Evolutionary conservation across 83 land plant species (phyloP).

Genomic region (Picea abies): DNA sequence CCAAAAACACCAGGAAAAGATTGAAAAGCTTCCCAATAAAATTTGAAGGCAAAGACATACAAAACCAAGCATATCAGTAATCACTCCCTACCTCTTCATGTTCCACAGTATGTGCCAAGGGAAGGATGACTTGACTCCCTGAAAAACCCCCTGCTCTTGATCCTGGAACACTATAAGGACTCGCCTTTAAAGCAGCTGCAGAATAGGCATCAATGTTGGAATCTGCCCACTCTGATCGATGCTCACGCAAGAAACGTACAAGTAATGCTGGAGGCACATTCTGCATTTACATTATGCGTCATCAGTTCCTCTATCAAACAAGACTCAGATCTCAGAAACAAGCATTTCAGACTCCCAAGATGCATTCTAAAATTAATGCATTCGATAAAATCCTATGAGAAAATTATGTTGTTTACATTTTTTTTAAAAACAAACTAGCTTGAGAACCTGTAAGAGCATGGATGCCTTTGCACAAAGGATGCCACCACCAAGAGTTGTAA

Average conservation of each 20-base stretch:
- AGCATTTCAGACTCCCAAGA: neutral
- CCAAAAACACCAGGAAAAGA: neutral
- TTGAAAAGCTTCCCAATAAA: neutral
- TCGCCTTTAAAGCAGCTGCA: conserved; percentile 69
- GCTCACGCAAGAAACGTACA: conserved; percentile 91
- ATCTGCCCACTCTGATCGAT: conserved; percentile 98
- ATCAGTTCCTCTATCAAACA: neutral
- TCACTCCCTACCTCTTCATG: conserved; percentile 72
- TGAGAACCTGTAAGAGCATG: conserved; percentile 74
- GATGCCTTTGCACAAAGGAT: conserved; percentile 85
- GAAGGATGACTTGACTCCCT: conserved; percentile 73
- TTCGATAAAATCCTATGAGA: neutral
- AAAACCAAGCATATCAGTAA: neutral
- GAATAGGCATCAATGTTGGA: conserved; percentile 76
- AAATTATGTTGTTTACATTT: neutral
- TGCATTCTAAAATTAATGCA: neutral
- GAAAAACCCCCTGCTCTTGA: conserved; percentile 56
- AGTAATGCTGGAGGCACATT: conserved; percentile 97
- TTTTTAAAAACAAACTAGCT: neutral
- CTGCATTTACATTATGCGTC: conserved; percentile 30
- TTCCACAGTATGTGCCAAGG: conserved; percentile 86
- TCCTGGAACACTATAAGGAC: conserved; percentile 63
- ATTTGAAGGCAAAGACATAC: neutral
- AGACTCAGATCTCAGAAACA: neutral
- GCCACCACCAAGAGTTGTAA: conserved; percentile 65